Conservation (phyloP, 2,329 filamentous ascomycete species). For the Penicillium sp. region DNA sequence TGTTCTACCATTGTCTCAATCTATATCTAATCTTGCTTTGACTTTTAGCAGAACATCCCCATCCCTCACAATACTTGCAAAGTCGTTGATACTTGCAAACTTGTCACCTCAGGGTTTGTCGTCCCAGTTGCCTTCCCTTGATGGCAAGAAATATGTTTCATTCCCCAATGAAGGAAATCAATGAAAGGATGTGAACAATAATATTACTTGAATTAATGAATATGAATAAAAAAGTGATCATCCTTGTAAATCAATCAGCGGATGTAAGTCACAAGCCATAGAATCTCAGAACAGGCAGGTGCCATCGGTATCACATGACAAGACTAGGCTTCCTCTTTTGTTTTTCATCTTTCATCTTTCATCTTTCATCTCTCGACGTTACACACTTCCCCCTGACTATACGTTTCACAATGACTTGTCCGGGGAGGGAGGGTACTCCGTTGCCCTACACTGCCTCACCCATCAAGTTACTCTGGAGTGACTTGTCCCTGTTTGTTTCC, state of each 20-base stretch:
- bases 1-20: not conserved
- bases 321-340: not conserved
- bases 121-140: not conserved
- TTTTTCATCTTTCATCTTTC: not conserved
- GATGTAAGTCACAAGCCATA: not conserved
- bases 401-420: conserved; percentile 7
- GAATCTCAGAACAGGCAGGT: not conserved
- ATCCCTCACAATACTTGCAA: not conserved
- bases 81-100: not conserved
- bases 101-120: not conserved
- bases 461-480: conserved; percentile 38
- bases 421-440: conserved; percentile 20
- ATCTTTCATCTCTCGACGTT: not conserved
- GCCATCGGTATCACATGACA: conserved; percentile 7
- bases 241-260: not conserved
- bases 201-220: not conserved
- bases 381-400: not conserved
- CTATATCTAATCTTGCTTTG: not conserved
- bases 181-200: not conserved
- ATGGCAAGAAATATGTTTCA: not conserved
- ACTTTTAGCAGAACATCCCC: not conserved
- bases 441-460: conserved; percentile 44
- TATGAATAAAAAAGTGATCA: not conserved
- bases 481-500: conserved; percentile 40
- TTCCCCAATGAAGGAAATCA: not conserved